Evolutionary conservation across 176 grass and related monocot species (phyloP).

Genomic region (Secale cereale): DNA sequence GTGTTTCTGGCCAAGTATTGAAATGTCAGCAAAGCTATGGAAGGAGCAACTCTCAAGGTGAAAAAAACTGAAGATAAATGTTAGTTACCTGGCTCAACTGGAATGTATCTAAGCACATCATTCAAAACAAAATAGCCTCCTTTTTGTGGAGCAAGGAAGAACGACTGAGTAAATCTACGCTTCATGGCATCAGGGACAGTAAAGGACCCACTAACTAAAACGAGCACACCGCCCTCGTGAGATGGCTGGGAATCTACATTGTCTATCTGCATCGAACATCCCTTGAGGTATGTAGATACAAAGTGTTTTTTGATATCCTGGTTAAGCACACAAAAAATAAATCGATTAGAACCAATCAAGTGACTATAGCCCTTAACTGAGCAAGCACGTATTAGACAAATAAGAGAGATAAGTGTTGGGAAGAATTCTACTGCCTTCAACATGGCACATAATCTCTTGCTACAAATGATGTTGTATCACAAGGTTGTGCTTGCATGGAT

Average conservation of each 20-base stretch:
- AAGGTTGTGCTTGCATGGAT: too few species aligned
- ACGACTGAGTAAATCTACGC: conserved; percentile 67
- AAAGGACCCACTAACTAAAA: conserved; percentile 61
- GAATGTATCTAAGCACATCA: conserved; percentile 60
- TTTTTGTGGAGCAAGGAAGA: conserved; percentile 90
- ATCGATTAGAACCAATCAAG: neutral
- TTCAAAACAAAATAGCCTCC: conserved; percentile 76
- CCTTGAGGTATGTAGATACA: conserved; percentile 43
- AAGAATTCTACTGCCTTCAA: neutral
- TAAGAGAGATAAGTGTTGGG: neutral
- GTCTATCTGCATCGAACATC: conserved; percentile 59
- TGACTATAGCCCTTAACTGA: neutral
- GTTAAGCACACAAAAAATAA: conserved; percentile 14
- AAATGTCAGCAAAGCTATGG: neutral
- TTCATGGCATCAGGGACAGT: conserved; percentile 25
- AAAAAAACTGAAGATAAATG: neutral
- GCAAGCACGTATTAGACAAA: too few species aligned
- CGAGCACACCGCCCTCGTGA: conserved; percentile 50
- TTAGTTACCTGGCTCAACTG: conserved; percentile 33
- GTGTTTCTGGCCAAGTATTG: conserved; percentile 12
- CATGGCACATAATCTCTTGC: neutral
- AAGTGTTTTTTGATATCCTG: conserved; percentile 60
- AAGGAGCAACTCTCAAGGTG: neutral
- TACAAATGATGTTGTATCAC: neutral
- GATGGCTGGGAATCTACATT: conserved; percentile 53